phyloP scores from a whole-genome alignment of 1,284 basidiomycete species.

The Malassezia japonica region DNA sequence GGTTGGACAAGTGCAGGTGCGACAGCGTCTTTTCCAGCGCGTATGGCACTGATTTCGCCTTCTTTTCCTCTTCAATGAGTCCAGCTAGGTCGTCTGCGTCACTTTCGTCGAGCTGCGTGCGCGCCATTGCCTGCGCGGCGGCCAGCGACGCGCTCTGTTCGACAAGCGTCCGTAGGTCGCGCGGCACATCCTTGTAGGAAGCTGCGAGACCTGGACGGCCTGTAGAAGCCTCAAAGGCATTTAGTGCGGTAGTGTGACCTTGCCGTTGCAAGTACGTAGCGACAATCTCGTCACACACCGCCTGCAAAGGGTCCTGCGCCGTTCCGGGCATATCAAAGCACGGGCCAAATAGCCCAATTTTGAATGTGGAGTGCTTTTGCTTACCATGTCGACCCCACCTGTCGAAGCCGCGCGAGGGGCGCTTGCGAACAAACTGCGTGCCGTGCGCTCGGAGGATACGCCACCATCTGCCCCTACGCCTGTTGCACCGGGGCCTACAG shows the following conservation, averaged over 20 bases:
- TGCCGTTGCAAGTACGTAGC: slow-evolving; percentile 22
- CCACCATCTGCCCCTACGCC: neutral
- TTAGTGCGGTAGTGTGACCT: slow-evolving; percentile 19
- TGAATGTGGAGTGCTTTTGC: neutral
- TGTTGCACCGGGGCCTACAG: neutral
- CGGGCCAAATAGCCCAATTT: neutral
- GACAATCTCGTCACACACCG: slow-evolving; percentile 23
- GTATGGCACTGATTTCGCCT: slow-evolving; percentile 11
- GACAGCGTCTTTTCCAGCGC: slow-evolving; percentile 18
- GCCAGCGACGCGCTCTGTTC: slow-evolving; percentile 21
- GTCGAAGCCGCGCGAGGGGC: neutral
- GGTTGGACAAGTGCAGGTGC: slow-evolving; percentile 34
- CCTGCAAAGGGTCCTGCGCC: neutral
- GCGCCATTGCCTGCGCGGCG: slow-evolving; percentile 14
- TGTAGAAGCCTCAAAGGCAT: slow-evolving; percentile 14
- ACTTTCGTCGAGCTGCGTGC: slow-evolving; percentile 19
- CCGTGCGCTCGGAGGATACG: neutral
- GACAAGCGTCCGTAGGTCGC: slow-evolving; percentile 23
- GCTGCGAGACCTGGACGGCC: neutral
- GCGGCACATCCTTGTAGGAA: neutral
- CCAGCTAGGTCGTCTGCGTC: neutral
- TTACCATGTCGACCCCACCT: neutral
- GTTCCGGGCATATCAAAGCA: neutral
- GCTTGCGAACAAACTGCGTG: slow-evolving; percentile 10
- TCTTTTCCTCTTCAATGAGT: neutral